phyloP scores from a whole-genome alignment of 2,329 filamentous ascomycete species.

The Sporothrix euskadiensis region DNA sequence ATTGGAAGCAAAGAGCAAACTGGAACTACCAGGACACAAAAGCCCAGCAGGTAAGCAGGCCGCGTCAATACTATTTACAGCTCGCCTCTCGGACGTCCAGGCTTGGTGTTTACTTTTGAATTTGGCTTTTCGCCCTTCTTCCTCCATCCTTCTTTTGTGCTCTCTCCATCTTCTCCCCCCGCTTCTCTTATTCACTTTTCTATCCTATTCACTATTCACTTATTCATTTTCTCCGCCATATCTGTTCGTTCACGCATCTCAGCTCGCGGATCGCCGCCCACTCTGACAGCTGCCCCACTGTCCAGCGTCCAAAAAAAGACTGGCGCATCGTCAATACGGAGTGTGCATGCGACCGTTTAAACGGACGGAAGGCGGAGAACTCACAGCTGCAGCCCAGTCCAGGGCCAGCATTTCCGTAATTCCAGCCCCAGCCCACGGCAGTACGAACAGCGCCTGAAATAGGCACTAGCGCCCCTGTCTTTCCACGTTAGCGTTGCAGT shows the following conservation, averaged over 20 bases:
- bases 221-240: background rate
- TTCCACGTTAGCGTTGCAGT: background rate
- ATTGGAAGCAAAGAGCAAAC: background rate
- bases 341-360: background rate
- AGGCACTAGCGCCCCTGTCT: slow-evolving; percentile 12
- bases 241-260: background rate
- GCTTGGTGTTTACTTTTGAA: background rate
- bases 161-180: background rate
- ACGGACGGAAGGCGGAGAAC: slow-evolving; percentile 5
- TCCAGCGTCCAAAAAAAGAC: slow-evolving; percentile 16
- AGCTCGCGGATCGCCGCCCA: slow-evolving; percentile 19
- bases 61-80: background rate
- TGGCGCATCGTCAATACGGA: background rate
- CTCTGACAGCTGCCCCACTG: slow-evolving; percentile 8
- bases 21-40: background rate
- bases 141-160: background rate
- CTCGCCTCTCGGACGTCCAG: slow-evolving; percentile 12
- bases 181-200: background rate
- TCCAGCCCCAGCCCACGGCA: slow-evolving; percentile 3
- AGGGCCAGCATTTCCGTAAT: background rate
- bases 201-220: background rate
- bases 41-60: background rate
- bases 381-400: background rate
- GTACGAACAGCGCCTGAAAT: background rate
- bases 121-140: background rate